A percentile compares a stretch with the other conserved stretches of the same genome.
These are phyloP conservation scores for Diaporthe sp. DNA, from an alignment of 2,329 filamentous ascomycete genomes.

Conservation along the genomic window DNA sequence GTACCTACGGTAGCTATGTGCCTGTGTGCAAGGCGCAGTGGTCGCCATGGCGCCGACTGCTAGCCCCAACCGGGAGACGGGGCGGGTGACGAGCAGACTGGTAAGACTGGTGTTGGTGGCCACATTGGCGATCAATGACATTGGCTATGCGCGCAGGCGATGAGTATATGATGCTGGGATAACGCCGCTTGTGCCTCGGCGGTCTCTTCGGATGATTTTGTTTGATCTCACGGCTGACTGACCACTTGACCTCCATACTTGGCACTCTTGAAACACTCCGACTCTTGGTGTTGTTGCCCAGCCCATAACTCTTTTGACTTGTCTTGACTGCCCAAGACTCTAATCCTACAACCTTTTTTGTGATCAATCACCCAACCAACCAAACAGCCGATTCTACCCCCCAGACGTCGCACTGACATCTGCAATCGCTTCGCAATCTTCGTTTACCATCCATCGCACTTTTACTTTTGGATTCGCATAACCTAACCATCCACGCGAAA, in stretches of 20 bases:
- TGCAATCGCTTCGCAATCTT: not conserved
- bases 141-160: not conserved
- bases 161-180: constrained; percentile 20
- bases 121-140: not conserved
- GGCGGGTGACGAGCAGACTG: not conserved
- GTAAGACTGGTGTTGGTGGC: not conserved
- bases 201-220: constrained; percentile 5
- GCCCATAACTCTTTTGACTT: not conserved
- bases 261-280: constrained; percentile 22
- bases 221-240: constrained; percentile 13
- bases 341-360: not conserved
- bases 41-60: not conserved
- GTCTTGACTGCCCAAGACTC: not conserved
- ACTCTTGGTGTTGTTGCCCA: constrained; percentile 21
- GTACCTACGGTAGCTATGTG: not conserved
- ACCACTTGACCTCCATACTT: not conserved
- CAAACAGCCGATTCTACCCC: not conserved
- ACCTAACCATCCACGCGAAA: not conserved
- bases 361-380: not conserved
- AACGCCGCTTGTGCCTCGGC: constrained; percentile 9
- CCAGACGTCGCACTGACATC: constrained; percentile 17
- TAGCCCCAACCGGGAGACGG: constrained; percentile 2
- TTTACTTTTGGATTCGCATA: not conserved
- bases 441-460: not conserved
- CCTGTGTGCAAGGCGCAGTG: constrained; percentile 2